Conservation (phyloP, 768 basidiomycete genomes). For the Phlebiopsis gigantea region DNA sequence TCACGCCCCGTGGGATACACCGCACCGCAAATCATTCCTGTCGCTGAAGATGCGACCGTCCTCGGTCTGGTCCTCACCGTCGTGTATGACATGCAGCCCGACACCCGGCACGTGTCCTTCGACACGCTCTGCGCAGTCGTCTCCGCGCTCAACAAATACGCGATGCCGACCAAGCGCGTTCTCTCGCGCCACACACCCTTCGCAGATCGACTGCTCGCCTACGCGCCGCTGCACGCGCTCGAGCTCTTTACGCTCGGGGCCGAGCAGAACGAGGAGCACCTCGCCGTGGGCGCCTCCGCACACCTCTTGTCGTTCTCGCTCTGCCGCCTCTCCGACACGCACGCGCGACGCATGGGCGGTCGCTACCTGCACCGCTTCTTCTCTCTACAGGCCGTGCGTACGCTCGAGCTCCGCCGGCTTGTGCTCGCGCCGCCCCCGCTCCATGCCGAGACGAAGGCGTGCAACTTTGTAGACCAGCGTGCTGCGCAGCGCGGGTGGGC, state of each 20-base stretch:
- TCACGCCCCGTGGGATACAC: too few relatives aligned
- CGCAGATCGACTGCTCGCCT: constrained; percentile 28
- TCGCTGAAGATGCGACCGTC: constrained; percentile 24
- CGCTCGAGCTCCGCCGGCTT: too few relatives aligned
- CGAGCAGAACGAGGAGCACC: constrained; percentile 26
- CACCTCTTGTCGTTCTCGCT: constrained; percentile 33
- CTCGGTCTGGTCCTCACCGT: constrained; percentile 28
- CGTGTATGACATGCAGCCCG: constrained; percentile 24
- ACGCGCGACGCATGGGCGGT: constrained; percentile 32
- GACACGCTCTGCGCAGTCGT: constrained; percentile 24
- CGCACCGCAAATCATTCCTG: background rate
- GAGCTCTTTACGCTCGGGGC: constrained; percentile 39
- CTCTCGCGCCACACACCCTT: constrained; percentile 26
- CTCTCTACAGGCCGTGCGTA: constrained; percentile 24
- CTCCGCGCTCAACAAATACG: constrained; percentile 22
- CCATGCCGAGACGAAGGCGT: too few relatives aligned
- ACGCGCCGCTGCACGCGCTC: constrained; percentile 32
- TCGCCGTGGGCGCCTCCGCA: constrained; percentile 36
- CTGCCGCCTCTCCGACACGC: constrained; percentile 29
- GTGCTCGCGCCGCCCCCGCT: too few relatives aligned
- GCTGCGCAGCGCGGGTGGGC: too few relatives aligned
- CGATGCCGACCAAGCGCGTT: constrained; percentile 17
- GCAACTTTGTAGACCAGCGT: too few relatives aligned
- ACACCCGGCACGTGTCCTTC: constrained; percentile 21
- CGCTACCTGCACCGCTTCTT: constrained; percentile 35